These are phyloP conservation scores for Hibiscus tridactylites DNA, from an alignment of 345 rosid genomes.

Conservation along the genomic window DNA sequence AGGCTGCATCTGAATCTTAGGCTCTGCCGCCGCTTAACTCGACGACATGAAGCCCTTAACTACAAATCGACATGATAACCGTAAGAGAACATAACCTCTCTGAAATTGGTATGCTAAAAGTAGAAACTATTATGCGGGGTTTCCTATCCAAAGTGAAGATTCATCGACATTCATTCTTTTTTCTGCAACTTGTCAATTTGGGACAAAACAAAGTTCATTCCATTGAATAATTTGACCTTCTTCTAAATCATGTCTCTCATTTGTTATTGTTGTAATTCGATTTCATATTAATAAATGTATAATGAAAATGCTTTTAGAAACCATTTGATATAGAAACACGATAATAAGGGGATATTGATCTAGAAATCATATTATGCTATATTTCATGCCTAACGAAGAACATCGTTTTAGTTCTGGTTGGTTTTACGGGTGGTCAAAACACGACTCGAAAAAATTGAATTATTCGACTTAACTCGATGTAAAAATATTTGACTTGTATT, in stretches of 20 bases:
- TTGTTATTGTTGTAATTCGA: not conserved
- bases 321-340: too few species aligned
- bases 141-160: not conserved
- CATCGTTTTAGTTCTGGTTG: too few species aligned
- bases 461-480: too few species aligned
- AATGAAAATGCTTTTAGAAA: too few species aligned
- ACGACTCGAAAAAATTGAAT: too few species aligned
- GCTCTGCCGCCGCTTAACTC: not conserved
- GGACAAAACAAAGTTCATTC: not conserved
- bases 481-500: too few species aligned
- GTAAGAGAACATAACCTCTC: too few species aligned
- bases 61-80: not conserved
- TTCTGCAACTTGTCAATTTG: not conserved
- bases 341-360: too few species aligned
- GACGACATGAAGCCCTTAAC: not conserved
- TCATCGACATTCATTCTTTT: not conserved
- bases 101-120: too few species aligned
- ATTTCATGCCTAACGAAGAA: too few species aligned
- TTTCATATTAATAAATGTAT: not conserved
- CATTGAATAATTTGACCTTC: not conserved
- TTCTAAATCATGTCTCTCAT: not conserved
- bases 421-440: too few species aligned
- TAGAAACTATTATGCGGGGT: not conserved
- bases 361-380: too few species aligned
- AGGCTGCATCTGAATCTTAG: constrained; percentile 15